Evolutionary conservation across 2,329 filamentous ascomycete genomes (phyloP).

Genomic region (Fusarium chaquense): DNA sequence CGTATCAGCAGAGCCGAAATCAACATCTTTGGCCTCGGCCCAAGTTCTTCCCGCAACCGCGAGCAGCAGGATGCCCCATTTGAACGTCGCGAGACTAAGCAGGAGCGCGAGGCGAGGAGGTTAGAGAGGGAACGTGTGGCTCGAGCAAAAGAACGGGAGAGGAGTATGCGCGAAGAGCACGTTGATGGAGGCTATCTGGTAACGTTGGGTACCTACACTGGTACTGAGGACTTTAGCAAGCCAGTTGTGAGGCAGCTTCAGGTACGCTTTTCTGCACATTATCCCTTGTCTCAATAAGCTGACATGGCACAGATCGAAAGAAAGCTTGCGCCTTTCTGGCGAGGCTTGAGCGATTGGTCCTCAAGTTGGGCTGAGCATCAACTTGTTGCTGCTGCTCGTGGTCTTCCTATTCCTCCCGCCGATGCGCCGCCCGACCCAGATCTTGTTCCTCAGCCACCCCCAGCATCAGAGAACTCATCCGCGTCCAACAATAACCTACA

Average conservation of each 20-base stretch:
- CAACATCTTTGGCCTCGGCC: conserved; percentile 58
- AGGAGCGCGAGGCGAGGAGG: conserved; percentile 88
- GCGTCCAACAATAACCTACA: conserved; percentile 70
- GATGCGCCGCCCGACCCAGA: conserved; percentile 84
- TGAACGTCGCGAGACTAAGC: conserved; percentile 85
- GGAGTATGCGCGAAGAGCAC: conserved; percentile 90
- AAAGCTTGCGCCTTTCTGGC: conserved; percentile 93
- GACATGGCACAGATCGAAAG: conserved; percentile 81
- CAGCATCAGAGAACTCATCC: conserved; percentile 60
- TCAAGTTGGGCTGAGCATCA: conserved; percentile 94
- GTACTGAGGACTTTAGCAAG: conserved; percentile 94
- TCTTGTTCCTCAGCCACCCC: conserved; percentile 62
- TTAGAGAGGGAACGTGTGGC: conserved; percentile 83
- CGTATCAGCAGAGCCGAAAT: conserved; percentile 60
- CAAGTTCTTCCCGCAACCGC: conserved; percentile 55
- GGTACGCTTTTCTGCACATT: conserved; percentile 64
- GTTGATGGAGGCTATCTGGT: conserved; percentile 96
- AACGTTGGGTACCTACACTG: conserved; percentile 93
- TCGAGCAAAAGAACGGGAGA: conserved; percentile 85
- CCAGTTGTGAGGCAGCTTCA: conserved; percentile 87
- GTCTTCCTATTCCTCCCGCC: conserved; percentile 83
- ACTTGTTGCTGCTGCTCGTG: conserved; percentile 89
- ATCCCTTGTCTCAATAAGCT: conserved; percentile 11
- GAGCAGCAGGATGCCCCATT: conserved; percentile 59
- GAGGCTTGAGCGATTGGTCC: conserved; percentile 88